Percentiles rank a stretch among this genome's conserved stretches.
These are phyloP conservation scores for Coemansia sp. DNA, from an alignment of 192 early-diverging fungal genomes.

Conservation along the genomic window DNA sequence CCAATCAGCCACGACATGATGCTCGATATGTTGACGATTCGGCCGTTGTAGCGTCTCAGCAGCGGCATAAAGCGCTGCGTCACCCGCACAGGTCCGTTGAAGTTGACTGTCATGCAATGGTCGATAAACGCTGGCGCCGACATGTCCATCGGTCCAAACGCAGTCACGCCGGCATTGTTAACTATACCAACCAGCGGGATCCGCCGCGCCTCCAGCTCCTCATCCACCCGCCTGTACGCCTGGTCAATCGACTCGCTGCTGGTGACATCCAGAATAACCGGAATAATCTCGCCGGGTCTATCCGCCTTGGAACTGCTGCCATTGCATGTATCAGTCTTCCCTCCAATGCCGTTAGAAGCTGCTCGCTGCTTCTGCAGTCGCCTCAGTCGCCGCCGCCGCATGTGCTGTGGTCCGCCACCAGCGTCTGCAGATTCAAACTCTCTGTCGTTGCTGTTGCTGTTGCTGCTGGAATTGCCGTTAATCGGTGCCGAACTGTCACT, in stretches of 20 bases:
- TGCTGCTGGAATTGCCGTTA: background rate
- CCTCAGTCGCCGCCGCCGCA: slow-evolving; percentile 21
- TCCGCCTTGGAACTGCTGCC: background rate
- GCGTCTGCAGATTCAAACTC: background rate
- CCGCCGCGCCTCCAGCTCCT: slow-evolving; percentile 32
- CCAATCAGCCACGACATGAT: slow-evolving; percentile 56
- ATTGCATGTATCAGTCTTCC: background rate
- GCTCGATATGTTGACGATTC: slow-evolving; percentile 57
- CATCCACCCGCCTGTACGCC: slow-evolving; percentile 29
- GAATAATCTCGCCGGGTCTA: slow-evolving; percentile 29
- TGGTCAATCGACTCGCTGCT: slow-evolving; percentile 37
- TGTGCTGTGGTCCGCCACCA: slow-evolving; percentile 5
- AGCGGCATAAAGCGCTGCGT: slow-evolving; percentile 53
- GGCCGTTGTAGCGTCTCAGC: slow-evolving; percentile 44
- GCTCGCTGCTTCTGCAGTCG: slow-evolving; percentile 14
- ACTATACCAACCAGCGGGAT: slow-evolving; percentile 52
- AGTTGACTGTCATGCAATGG: slow-evolving; percentile 55
- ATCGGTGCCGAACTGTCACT: slow-evolving; percentile 4
- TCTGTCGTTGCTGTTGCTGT: slow-evolving; percentile 7
- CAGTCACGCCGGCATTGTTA: slow-evolving; percentile 58
- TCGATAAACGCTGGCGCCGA: slow-evolving; percentile 37
- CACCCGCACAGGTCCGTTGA: slow-evolving; percentile 51
- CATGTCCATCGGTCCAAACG: slow-evolving; percentile 52
- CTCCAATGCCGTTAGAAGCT: background rate
- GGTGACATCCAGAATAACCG: slow-evolving; percentile 53